Conservation (phyloP, 1,284 basidiomycete species). For the Rhodotorula sp. region DNA sequence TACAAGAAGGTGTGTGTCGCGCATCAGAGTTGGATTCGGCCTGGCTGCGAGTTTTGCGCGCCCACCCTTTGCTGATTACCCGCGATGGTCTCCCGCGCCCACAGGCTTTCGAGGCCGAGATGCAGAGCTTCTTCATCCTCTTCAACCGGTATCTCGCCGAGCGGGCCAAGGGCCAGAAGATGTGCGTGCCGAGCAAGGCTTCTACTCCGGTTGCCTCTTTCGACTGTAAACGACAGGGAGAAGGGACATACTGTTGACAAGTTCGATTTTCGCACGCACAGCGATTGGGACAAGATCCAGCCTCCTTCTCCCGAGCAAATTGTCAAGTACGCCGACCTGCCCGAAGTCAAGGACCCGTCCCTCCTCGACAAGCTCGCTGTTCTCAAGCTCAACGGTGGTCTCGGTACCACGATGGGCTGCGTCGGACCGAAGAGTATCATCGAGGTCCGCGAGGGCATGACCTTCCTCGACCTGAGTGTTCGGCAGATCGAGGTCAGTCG, state of each 20-base stretch:
- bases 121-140: conserved; percentile 98
- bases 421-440: conserved; percentile 62
- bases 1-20: conserved; percentile 71
- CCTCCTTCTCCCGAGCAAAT: conserved; percentile 92
- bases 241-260: not conserved
- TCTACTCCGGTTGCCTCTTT: too few species aligned
- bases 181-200: conserved; percentile 60
- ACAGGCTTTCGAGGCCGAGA: conserved; percentile 89
- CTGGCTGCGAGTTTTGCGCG: not conserved
- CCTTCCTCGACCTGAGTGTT: conserved; percentile 95
- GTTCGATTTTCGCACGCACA: conserved; percentile 47
- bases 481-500: conserved; percentile 79
- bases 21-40: not conserved
- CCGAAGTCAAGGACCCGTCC: conserved; percentile 60
- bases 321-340: conserved; percentile 76
- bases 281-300: conserved; percentile 96
- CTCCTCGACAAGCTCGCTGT: conserved; percentile 94
- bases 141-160: conserved; percentile 97
- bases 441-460: conserved; percentile 64
- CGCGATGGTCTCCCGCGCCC: not conserved
- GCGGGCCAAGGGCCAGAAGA: conserved; percentile 88
- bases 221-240: too few species aligned
- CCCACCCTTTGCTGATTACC: not conserved
- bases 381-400: conserved; percentile 98
- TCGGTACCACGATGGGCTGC: conserved; percentile 91